Evolutionary conservation across 2,329 filamentous ascomycete species (phyloP), one percentile per base, ranked within the genome.

Genomic region (Stachybotrys chartarum): DNA sequence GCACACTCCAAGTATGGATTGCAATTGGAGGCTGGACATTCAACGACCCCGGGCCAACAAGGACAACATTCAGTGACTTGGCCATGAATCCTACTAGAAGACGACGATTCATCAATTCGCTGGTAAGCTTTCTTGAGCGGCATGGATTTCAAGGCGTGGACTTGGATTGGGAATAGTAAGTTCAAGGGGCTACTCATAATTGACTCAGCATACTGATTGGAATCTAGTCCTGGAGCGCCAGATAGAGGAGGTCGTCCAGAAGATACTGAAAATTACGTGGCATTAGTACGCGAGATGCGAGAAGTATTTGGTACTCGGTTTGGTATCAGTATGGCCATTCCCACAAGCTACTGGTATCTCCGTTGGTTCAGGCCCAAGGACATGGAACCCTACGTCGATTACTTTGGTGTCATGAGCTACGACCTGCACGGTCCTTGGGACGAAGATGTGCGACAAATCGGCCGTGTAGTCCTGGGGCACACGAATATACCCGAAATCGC

Each of bases 81-180:
- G 59, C 59, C 7, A 56, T 60, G 1, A 61, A 56, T 0, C 39
- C 59, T 2, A 59, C 52, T 2, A 66, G 63, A 49, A 61, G 72
- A 7, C 63, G 65, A 1, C 57, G 60, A 0, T 78, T 78, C 55
- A 74, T 78, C 53, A 39, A 47, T 0, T 74, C 69, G 0, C 52
- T 72, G 0, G 58, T 62, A 0, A 50, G 18, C 0, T 61, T 62
- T 0, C 61, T 66, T 58, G 31, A 50, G 3, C 55, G 52, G 14
- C 63, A 66, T 31, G 60, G 54, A 5, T 65, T 66, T 7, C n/a
- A 57, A 10, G 75, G 76, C 2, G 66, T 74, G 3, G 76, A 80
- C 54, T 55, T 79, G 0, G 74, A 78, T 56, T 78, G 76, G 76
- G 74, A 79, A 52, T 78, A 73, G 35, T 42, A 14, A 42, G 35